These are phyloP conservation scores for Thozetella sp. DNA, from an alignment of 495 filamentous ascomycete species.

Conservation along the genomic window DNA sequence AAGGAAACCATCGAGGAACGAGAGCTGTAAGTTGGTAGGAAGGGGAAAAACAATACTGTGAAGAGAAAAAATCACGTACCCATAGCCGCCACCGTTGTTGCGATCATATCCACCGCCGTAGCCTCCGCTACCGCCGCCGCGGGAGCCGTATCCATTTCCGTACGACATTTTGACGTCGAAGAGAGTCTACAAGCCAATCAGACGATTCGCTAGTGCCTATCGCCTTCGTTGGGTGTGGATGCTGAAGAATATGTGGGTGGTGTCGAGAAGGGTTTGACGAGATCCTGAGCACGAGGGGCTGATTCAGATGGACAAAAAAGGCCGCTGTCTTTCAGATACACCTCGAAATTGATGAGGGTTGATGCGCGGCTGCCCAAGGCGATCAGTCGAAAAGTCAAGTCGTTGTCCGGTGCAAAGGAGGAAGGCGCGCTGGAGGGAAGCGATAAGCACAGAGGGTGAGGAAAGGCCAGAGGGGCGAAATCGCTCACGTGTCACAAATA, in stretches of 20 bases:
- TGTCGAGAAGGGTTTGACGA: too few relatives aligned
- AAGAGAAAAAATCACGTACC: background rate
- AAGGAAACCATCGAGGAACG: slow-evolving; percentile 6
- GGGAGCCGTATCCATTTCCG: slow-evolving; percentile 67
- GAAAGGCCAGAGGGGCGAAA: background rate
- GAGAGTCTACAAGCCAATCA: background rate
- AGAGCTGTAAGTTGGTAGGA: slow-evolving; percentile 12
- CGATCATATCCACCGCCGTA: slow-evolving; percentile 28
- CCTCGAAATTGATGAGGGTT: background rate
- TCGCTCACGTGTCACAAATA: background rate
- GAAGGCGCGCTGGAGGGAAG: background rate
- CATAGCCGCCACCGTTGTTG: slow-evolving; percentile 21
- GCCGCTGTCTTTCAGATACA: too few relatives aligned
- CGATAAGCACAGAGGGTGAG: background rate
- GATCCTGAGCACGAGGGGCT: background rate
- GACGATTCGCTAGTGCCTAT: background rate
- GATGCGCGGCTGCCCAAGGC: background rate
- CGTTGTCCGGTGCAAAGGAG: background rate
- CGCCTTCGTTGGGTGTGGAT: too few relatives aligned
- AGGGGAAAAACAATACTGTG: slow-evolving; percentile 9
- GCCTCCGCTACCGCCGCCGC: slow-evolving; percentile 49
- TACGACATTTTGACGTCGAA: slow-evolving; percentile 63
- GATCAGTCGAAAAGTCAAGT: background rate
- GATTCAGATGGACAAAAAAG: too few relatives aligned
- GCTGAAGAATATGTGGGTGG: too few relatives aligned